Base-by-base conservation (phyloP, 345 rosid genomes). In the Citrus mangshanensis region DNA sequence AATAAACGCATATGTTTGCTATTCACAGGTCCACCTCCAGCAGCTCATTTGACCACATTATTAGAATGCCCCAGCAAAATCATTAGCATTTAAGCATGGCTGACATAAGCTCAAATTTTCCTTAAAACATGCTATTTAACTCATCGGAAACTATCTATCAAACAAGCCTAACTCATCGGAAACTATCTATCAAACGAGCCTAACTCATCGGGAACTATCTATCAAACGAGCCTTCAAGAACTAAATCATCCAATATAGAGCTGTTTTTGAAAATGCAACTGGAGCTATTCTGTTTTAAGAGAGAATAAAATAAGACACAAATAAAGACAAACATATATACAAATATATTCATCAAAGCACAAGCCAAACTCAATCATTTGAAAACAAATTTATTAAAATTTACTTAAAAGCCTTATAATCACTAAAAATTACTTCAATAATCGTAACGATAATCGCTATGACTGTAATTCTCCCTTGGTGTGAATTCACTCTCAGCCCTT, bases 401-500 rank as follows among this genome's bases (percentile, higher is more conserved):
- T 61, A 40, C 28, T 27, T 28, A 32, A 54, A 54, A 54, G 22
- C 61, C 70, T 46, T 49, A 19, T 19, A 8, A 35, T 10, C 18
- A 74, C 77, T 74, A 24, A 74, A 75, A 63, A 35, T 56, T 27
- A 55, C 72, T 68, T 78, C 62, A 87, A 72, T 85, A 86, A 75
- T 87, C 83, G 65, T 76, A 86, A 70, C 86, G 85, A 76, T 87
- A 83, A 32, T 88, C 88, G 3, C 77, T 74, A 49, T 86, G 83
- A 81, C 76, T 78, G 76, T 77, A 80, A 74, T 79, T 78, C 34
- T 84, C 85, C 79, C 82, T 80, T n/a, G 82, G 76, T 51, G 76
- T 82, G 21, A 82, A 80, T 7, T 84, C 86, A 3, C 73, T 83
- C 69, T 87, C 85, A 38, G 81, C 68, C 73, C 84, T 87, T 68